These are phyloP conservation scores for Cyberlindnera nakhonratchasimensis DNA, from an alignment of 805 yeast species.

Conservation along the genomic window DNA sequence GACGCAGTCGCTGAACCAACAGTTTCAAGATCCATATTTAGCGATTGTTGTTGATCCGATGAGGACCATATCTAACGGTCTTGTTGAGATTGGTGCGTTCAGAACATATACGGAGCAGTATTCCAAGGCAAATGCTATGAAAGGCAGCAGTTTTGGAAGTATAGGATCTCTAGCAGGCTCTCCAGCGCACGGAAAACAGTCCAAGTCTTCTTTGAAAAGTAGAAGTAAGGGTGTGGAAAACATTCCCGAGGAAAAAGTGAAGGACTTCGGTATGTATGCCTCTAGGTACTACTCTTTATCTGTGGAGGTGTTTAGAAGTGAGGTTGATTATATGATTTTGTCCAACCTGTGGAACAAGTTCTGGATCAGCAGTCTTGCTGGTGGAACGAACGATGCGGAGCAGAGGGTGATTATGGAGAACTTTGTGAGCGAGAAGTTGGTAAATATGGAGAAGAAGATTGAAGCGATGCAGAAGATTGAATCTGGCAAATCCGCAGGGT, in stretches of 20 bases:
- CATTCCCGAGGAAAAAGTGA: slow-evolving; percentile 49
- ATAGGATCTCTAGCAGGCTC: slow-evolving; percentile 16
- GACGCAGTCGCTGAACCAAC: slow-evolving; percentile 81
- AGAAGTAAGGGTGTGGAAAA: slow-evolving; percentile 6
- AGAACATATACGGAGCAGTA: slow-evolving; percentile 55
- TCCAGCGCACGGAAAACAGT: slow-evolving; percentile 11
- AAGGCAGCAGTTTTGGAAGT: slow-evolving; percentile 1
- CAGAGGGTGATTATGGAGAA: slow-evolving; percentile 9
- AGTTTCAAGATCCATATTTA: slow-evolving; percentile 85
- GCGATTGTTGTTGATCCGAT: slow-evolving; percentile 88
- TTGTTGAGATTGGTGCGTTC: slow-evolving; percentile 85
- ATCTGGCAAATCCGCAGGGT: background rate
- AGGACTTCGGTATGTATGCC: slow-evolving; percentile 71
- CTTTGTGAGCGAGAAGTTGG: slow-evolving; percentile 11
- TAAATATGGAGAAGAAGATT: slow-evolving; percentile 17
- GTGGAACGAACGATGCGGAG: slow-evolving; percentile 12
- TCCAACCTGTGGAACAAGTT: slow-evolving; percentile 41
- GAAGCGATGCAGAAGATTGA: slow-evolving; percentile 11
- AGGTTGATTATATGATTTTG: slow-evolving; percentile 46
- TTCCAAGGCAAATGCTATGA: slow-evolving; percentile 12
- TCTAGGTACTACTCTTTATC: slow-evolving; percentile 65
- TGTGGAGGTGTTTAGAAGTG: slow-evolving; percentile 54
- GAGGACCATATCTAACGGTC: slow-evolving; percentile 56
- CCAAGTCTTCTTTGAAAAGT: slow-evolving; percentile 2
- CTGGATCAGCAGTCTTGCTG: slow-evolving; percentile 41